Base-by-base conservation (phyloP, 1,284 basidiomycete species). In the Cutaneotrichosporon arboriforme region DNA sequence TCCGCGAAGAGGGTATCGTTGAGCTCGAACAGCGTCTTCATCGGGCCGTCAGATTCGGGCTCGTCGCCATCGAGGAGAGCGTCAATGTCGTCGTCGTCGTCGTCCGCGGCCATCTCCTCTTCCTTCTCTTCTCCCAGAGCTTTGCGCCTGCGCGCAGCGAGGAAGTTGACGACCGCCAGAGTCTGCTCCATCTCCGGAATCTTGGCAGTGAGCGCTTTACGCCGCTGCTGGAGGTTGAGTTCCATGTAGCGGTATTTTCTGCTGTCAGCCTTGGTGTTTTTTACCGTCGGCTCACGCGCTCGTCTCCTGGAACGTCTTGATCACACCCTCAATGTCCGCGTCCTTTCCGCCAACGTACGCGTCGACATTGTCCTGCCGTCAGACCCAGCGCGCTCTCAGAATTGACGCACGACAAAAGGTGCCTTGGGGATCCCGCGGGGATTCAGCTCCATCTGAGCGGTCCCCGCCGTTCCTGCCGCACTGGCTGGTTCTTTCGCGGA, bases 221-320 rank as follows among this genome's bases (percentile, higher is more conserved):
- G 81, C 43, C 92, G 81, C 70, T 91, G 87, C 13, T 85, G 80
- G 44, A 94, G 80, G 68, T 86, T 93, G 34, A 84, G 78, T 67
- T 97, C 94, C 94, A 98, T 97, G 77, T 94, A 96, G 55, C 90
- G 87, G 79, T 98, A 98, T 80, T 98, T 97, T 59, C 92, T 97
- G 77, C 13, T 76, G 56, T 47, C 39, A 57, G 49, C 44, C 62
- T 49, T 31, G 46, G 9, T 1, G 22, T 5, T 31, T 31, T 7
- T 7, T 7, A 31, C 5, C 7, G 26, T n/a, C n/a, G 5, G 72
- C 79, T 55, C 60, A 94, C 90, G 90, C 88, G 70, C 94, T 82
- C 33, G 91, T 90, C 76, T 94, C 90, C 70, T 97, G 90, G 68
- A 97, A 90, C 54, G 81, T 81, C 70, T 84, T 86, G 59, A 98